Evolutionary conservation across 2,329 filamentous ascomycete species (phyloP).

Genomic region (Herpotrichia juniperi): DNA sequence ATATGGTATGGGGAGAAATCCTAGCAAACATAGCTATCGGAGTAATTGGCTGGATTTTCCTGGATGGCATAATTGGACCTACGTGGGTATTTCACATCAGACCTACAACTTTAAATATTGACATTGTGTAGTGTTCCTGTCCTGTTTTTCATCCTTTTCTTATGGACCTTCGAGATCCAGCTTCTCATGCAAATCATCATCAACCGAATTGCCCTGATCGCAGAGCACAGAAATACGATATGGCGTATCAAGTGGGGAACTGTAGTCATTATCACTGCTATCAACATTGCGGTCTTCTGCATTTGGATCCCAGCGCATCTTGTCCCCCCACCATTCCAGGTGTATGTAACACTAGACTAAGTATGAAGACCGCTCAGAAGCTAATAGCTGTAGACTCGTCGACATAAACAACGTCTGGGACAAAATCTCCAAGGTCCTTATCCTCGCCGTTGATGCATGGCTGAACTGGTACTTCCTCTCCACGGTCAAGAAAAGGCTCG

Average conservation of each 20-base stretch:
- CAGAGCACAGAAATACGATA: slow-evolving; percentile 48
- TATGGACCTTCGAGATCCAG: slow-evolving; percentile 51
- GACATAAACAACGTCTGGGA: slow-evolving; percentile 60
- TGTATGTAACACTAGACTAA: slow-evolving; percentile 5
- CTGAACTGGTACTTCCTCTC: slow-evolving; percentile 62
- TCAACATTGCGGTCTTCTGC: slow-evolving; percentile 61
- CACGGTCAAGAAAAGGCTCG: slow-evolving; percentile 46
- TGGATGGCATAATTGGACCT: slow-evolving; percentile 35
- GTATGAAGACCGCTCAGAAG: background rate
- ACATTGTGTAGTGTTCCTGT: slow-evolving; percentile 28
- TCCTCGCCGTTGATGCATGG: slow-evolving; percentile 56
- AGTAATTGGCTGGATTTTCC: slow-evolving; percentile 39
- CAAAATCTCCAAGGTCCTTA: slow-evolving; percentile 58
- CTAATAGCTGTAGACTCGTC: slow-evolving; percentile 46
- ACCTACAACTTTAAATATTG: background rate
- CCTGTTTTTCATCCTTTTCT: slow-evolving; percentile 39
- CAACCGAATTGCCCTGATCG: slow-evolving; percentile 59
- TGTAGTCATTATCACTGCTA: slow-evolving; percentile 51
- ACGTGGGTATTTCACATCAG: slow-evolving; percentile 21
- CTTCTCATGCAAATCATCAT: slow-evolving; percentile 62
- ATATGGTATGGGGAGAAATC: slow-evolving; percentile 45
- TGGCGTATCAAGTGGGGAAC: slow-evolving; percentile 55
- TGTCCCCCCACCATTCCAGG: slow-evolving; percentile 19
- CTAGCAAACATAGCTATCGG: slow-evolving; percentile 35
- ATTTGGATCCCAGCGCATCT: slow-evolving; percentile 61